Conservation (phyloP, 331 rosid species). For the Acacia concinna region DNA sequence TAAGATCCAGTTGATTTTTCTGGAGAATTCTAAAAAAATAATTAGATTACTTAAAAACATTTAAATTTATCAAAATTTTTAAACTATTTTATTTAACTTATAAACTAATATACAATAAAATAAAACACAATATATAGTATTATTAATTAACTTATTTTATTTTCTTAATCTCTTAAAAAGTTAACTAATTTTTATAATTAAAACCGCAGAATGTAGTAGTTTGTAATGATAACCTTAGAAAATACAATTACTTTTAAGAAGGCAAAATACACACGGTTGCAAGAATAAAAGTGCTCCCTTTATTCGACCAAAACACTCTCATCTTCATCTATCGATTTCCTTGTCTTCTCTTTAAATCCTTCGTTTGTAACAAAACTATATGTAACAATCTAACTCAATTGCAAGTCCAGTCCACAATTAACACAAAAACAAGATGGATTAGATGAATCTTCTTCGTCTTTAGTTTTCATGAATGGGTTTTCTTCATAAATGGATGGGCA, state of each 20-base stretch:
- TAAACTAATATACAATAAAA: no score
- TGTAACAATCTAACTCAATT: background rate
- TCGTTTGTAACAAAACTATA: background rate
- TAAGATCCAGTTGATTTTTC: no score
- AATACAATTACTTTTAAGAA: background rate
- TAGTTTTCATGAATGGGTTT: background rate
- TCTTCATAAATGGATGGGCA: background rate
- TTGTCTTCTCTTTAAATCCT: background rate
- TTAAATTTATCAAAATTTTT: no score
- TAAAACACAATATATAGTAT: no score
- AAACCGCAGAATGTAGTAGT: no score
- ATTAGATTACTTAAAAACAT: no score
- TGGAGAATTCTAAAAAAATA: no score
- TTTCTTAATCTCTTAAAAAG: no score
- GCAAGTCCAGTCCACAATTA: background rate
- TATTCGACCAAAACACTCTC: background rate
- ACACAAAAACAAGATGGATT: background rate
- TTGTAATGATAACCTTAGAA: no score
- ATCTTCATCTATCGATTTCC: background rate
- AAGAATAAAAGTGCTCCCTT: background rate
- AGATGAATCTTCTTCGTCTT: background rate
- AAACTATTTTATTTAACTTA: no score
- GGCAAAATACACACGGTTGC: background rate
- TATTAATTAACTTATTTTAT: no score
- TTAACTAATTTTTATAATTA: no score